These are phyloP conservation scores for Fusarium citri DNA, from an alignment of 2,329 filamentous ascomycete genomes.

Conservation along the genomic window DNA sequence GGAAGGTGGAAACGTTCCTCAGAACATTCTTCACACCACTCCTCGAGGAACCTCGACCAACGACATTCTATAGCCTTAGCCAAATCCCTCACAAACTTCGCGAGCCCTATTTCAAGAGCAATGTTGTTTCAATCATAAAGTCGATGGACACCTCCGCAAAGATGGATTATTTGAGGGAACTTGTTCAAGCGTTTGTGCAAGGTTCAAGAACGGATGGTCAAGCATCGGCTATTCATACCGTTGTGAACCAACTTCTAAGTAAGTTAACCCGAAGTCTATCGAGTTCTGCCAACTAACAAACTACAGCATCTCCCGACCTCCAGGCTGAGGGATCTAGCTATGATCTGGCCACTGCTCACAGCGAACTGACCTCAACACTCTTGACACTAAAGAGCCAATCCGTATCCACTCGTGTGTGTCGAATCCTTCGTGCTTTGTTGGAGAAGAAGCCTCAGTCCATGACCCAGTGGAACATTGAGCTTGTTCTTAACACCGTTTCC, in stretches of 20 bases:
- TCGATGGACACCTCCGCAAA: slow-evolving; percentile 49
- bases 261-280: slow-evolving; percentile 23
- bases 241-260: slow-evolving; percentile 57
- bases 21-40: slow-evolving; percentile 51
- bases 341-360: slow-evolving; percentile 57
- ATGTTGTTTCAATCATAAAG: slow-evolving; percentile 49
- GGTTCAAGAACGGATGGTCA: slow-evolving; percentile 53
- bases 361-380: slow-evolving; percentile 54
- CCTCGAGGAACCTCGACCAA: slow-evolving; percentile 50
- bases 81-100: slow-evolving; percentile 47
- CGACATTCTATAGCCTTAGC: slow-evolving; percentile 49
- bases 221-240: slow-evolving; percentile 57
- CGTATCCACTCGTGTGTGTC: slow-evolving; percentile 55
- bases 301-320: slow-evolving; percentile 48
- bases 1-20: slow-evolving; percentile 60
- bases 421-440: slow-evolving; percentile 59
- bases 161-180: slow-evolving; percentile 54
- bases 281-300: slow-evolving; percentile 20
- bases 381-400: slow-evolving; percentile 44
- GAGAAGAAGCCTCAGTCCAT: slow-evolving; percentile 63
- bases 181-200: slow-evolving; percentile 51
- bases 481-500: slow-evolving; percentile 61
- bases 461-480: slow-evolving; percentile 69
- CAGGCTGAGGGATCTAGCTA: slow-evolving; percentile 47
- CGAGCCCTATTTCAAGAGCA: slow-evolving; percentile 49